Evolutionary conservation across 164 flowering plant species (phyloP).

Genomic region (Stephania cephalantha): DNA sequence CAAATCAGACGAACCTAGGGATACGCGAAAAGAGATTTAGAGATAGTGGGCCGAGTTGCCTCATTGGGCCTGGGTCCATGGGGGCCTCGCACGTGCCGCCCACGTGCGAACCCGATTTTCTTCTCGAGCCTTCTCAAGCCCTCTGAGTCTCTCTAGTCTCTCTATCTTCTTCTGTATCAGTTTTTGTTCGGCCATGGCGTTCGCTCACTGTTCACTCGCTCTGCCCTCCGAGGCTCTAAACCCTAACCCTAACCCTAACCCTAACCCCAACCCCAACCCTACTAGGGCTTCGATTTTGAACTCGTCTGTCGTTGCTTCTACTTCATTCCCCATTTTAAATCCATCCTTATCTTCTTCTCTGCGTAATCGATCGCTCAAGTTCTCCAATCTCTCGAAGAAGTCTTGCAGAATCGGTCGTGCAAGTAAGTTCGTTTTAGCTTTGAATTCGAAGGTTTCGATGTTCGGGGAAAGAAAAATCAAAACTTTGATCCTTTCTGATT

Average conservation of each 20-base stretch:
- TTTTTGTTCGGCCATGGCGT: conserved; percentile 30
- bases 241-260: background rate
- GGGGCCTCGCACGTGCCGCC: background rate
- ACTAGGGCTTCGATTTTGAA: background rate
- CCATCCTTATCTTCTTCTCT: conserved; percentile 6
- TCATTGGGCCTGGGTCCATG: too few species aligned
- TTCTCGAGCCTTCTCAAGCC: background rate
- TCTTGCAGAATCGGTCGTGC: conserved; percentile 15
- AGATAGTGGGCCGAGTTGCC: too few species aligned
- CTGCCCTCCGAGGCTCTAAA: conserved; percentile 23
- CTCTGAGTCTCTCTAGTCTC: background rate
- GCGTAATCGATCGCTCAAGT: conserved; percentile 19
- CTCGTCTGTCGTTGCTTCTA: conserved; percentile 9
- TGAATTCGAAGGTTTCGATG: too few species aligned
- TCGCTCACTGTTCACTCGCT: conserved; percentile 31
- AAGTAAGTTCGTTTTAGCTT: conserved; percentile 21
- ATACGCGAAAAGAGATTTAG: too few species aligned
- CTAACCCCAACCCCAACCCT: conserved; percentile 12
- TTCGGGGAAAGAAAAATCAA: too few species aligned
- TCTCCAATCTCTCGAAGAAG: conserved; percentile 21
- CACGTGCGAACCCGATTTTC: background rate
- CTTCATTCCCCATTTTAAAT: conserved; percentile 11
- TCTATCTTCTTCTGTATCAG: background rate
- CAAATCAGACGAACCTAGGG: too few species aligned
- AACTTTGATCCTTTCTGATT: background rate